Base-by-base conservation (phyloP, 805 yeast genomes). In the Candida wancherniae region DNA sequence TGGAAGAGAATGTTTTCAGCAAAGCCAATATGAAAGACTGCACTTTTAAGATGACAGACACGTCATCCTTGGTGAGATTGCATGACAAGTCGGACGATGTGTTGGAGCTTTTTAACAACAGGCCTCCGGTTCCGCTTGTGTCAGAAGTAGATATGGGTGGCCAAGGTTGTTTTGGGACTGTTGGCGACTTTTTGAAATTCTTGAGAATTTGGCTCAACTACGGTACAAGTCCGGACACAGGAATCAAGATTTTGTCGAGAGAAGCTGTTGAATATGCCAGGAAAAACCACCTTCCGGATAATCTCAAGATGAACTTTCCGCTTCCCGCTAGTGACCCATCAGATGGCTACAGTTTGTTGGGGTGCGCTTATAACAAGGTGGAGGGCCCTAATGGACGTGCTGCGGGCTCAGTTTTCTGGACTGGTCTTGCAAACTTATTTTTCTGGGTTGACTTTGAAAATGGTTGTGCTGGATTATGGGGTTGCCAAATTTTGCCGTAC, bases 381-480 rank as follows among this genome's bases (percentile, higher is more conserved):
- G 42, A 40, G 4, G 34, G 55, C 12, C 48, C 52, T 1, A 57
- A 61, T 1, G 69, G 69, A 4, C 44, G 69, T 36, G 61, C 66
- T 5, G 37, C 38, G 9, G 59, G 63, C 0, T 42, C 61, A 1
- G 29, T 63, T 9, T 60, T 53, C 36, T 65, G 71, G 71, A 46
- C 58, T 16, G 70, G 70, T 0, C 39, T 61, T 22, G 69, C 61
- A 18, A 64, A 61, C 37, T 51, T 61, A 25, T 60, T 40, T 44
- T 65, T 47, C 37, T 65, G 69, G 69, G 45, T 65, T 12, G 71
- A 65, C 35, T 36, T 53, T 29, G 46, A 63, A 18, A 63, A 61
- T 27, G 49, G 47, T 15, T 39, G 61, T 26, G 70, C 56, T 2
- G 70, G 69, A 0, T 53, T 61, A 26, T 63, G 62, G 58, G 69